Evolutionary conservation across 1,139 yeast genomes (phyloP).

Genomic region (Nadsonia commutata): DNA sequence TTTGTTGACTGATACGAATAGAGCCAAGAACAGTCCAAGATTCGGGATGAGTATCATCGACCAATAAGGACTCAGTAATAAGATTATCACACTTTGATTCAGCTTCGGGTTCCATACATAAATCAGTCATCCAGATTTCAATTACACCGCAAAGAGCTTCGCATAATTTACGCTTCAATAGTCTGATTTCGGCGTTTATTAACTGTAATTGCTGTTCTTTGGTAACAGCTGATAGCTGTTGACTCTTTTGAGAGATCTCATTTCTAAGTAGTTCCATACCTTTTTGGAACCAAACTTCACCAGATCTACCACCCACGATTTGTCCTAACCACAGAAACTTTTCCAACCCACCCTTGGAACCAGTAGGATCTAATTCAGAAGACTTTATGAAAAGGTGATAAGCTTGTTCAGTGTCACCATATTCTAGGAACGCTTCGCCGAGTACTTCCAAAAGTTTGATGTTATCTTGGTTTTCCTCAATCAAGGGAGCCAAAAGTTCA

Average conservation of each 20-base stretch:
- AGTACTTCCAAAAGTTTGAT: slow-evolving; percentile 30
- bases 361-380: slow-evolving; percentile 57
- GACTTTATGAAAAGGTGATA: slow-evolving; percentile 48
- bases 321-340: slow-evolving; percentile 88
- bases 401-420: slow-evolving; percentile 65
- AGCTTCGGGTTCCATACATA: slow-evolving; percentile 88
- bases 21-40: slow-evolving; percentile 74
- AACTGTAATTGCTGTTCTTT: slow-evolving; percentile 21
- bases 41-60: slow-evolving; percentile 56
- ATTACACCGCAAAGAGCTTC: slow-evolving; percentile 75
- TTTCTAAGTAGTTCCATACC: slow-evolving; percentile 43
- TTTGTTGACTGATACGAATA: slow-evolving; percentile 78
- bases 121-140: slow-evolving; percentile 98
- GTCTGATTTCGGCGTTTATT: slow-evolving; percentile 8
- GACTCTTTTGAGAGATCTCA: slow-evolving; percentile 23
- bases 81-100: slow-evolving; percentile 65
- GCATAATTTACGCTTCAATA: slow-evolving; percentile 38
- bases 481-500: slow-evolving; percentile 5
- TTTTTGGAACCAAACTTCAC: slow-evolving; percentile 46
- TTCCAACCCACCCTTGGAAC: slow-evolving; percentile 46
- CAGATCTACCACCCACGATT: slow-evolving; percentile 70
- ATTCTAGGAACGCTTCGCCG: slow-evolving; percentile 71
- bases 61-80: slow-evolving; percentile 47
- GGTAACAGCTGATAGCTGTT: slow-evolving; percentile 16
- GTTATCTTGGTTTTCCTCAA: slow-evolving; percentile 3